Percentiles rank a stretch among this genome's conserved stretches.
Evolutionary conservation across 306 rosid species (phyloP).

Genomic region (Quercus aquifolioides): DNA sequence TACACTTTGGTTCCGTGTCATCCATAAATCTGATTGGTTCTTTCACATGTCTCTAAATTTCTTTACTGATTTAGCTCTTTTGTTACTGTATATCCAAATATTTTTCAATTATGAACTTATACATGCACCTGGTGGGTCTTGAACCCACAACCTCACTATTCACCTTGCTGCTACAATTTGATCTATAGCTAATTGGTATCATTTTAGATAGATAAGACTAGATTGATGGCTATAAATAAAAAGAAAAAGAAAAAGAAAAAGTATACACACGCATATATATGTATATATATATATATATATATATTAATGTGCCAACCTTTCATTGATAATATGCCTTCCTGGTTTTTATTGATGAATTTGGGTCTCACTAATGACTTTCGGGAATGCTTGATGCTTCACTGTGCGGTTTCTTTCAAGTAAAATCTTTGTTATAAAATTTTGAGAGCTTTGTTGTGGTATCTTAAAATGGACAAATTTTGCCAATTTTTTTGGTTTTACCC

Average conservation of each 20-base stretch:
- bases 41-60: background rate
- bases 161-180: too few species aligned
- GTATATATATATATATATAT: background rate
- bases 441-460: background rate
- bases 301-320: background rate
- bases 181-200: too few species aligned
- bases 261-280: accelerated
- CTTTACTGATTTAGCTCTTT: background rate
- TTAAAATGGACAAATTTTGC: background rate
- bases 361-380: background rate
- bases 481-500: background rate
- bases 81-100: background rate
- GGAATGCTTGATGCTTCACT: background rate
- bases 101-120: background rate
- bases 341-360: background rate
- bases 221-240: background rate
- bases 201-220: background rate
- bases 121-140: too few species aligned
- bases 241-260: too few species aligned
- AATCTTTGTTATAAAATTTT: background rate
- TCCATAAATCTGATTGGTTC: background rate
- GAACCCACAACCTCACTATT: too few species aligned
- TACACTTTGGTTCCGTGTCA: too few species aligned
- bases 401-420: background rate
- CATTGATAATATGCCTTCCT: background rate